Conservation (phyloP, 2,329 filamentous ascomycete genomes). For the Westerdykella sp. region DNA sequence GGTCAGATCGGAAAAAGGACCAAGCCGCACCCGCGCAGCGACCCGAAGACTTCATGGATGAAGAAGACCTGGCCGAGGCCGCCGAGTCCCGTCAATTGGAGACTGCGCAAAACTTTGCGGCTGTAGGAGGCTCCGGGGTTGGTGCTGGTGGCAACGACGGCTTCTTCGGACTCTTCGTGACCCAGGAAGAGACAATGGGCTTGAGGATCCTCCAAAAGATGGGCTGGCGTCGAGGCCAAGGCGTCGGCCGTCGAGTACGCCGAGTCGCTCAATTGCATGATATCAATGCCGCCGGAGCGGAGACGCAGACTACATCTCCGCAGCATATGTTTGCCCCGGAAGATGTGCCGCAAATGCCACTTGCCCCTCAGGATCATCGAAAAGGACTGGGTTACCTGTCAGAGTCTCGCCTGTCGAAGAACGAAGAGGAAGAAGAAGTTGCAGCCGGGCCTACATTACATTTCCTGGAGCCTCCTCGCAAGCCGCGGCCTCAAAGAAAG, state of each 20-base stretch:
- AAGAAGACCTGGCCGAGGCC: constrained; percentile 84
- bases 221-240: constrained; percentile 94
- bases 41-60: constrained; percentile 95
- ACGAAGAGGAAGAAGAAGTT: constrained; percentile 18
- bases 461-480: constrained; percentile 18
- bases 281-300: constrained; percentile 29
- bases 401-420: constrained; percentile 47
- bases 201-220: constrained; percentile 79
- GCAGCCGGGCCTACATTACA: constrained; percentile 11
- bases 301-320: constrained; percentile 38
- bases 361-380: constrained; percentile 55
- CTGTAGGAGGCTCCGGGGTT: constrained; percentile 59
- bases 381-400: constrained; percentile 65
- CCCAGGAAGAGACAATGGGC: constrained; percentile 77
- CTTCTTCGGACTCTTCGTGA: constrained; percentile 66
- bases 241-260: constrained; percentile 79
- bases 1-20: constrained; percentile 68
- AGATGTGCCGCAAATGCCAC: constrained; percentile 63
- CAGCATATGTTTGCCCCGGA: constrained; percentile 77
- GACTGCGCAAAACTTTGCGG: constrained; percentile 67
- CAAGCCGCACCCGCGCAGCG: constrained; percentile 51
- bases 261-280: constrained; percentile 65
- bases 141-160: constrained; percentile 48
- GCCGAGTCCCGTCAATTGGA: constrained; percentile 71
- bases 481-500: constrained; percentile 27